These are phyloP conservation scores for Oxytropis ochrocephala DNA, from an alignment of 306 rosid genomes.

Conservation along the genomic window DNA sequence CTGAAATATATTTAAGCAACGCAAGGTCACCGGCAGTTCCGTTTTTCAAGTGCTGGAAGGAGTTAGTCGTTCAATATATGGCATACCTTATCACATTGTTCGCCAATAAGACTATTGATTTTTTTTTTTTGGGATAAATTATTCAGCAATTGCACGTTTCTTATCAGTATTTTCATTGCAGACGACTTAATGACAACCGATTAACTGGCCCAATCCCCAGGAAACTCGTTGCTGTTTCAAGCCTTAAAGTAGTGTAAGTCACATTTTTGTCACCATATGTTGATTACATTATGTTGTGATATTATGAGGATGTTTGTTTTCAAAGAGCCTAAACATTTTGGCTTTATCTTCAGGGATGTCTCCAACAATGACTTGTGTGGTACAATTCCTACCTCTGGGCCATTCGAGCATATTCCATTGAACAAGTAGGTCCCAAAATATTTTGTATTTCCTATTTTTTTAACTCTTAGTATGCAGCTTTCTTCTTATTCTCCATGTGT, in stretches of 20 bases:
- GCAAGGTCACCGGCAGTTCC: not conserved
- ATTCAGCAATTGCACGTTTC: conserved; percentile 15
- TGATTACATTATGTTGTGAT: not conserved
- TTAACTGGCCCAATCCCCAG: conserved; percentile 80
- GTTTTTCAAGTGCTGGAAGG: not conserved
- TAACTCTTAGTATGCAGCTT: not conserved
- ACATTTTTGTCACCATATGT: not conserved
- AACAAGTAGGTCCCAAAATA: conserved; percentile 52
- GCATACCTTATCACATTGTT: not conserved
- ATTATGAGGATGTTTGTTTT: not conserved
- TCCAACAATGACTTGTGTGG: conserved; percentile 86
- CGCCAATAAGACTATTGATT: not conserved
- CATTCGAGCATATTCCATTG: conserved; percentile 85
- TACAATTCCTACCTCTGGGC: conserved; percentile 82
- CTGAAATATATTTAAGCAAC: not conserved
- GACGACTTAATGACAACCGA: conserved; percentile 79
- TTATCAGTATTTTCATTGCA: conserved; percentile 29
- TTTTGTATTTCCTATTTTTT: not conserved
- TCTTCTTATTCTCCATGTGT: not conserved
- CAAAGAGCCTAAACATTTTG: conserved; percentile 7
- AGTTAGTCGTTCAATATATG: not conserved
- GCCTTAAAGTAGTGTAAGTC: conserved; percentile 96
- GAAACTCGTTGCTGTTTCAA: conserved; percentile 58
- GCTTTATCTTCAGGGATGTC: conserved; percentile 66
- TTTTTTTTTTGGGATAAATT: not conserved